These are phyloP conservation scores for Starmerella kuoi DNA, from an alignment of 805 yeast genomes.

Conservation along the genomic window DNA sequence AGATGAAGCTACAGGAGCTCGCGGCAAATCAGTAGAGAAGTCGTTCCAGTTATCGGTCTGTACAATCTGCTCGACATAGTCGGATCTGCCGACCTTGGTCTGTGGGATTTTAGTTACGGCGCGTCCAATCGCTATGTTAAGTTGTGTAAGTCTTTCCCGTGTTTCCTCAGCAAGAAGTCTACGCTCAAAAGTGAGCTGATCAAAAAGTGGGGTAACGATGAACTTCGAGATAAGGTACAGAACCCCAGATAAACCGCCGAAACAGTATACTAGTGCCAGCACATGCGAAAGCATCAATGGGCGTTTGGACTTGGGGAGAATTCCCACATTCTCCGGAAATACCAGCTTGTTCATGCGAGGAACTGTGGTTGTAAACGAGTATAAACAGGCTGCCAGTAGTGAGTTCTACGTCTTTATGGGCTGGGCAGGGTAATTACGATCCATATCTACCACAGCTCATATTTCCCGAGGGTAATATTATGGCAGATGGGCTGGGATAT, in stretches of 20 bases:
- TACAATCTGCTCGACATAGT: constrained; percentile 21
- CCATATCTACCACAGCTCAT: no score
- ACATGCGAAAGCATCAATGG: constrained; percentile 22
- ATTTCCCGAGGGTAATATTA: no score
- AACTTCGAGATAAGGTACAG: constrained; percentile 26
- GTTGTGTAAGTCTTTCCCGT: constrained; percentile 19
- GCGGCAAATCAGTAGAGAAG: not conserved
- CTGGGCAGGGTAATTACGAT: no score
- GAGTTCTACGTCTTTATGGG: no score
- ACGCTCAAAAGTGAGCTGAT: constrained; percentile 28
- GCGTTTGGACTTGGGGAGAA: constrained; percentile 12
- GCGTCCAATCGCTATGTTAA: constrained; percentile 21
- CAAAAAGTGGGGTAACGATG: constrained; percentile 27
- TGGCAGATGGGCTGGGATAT: no score
- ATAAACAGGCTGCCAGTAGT: no score
- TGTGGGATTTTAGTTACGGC: constrained; percentile 22
- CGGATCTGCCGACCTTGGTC: constrained; percentile 4
- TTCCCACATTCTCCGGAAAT: constrained; percentile 25
- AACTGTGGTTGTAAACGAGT: no score
- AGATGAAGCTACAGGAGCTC: not conserved
- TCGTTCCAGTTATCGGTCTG: not conserved
- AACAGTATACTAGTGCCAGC: constrained; percentile 25
- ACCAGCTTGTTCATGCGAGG: constrained; percentile 15
- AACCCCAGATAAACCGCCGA: constrained; percentile 27
- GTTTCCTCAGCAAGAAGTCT: constrained; percentile 25